Conservation (phyloP, 352 stramenopile genomes). For the Pythium myriotylum region DNA sequence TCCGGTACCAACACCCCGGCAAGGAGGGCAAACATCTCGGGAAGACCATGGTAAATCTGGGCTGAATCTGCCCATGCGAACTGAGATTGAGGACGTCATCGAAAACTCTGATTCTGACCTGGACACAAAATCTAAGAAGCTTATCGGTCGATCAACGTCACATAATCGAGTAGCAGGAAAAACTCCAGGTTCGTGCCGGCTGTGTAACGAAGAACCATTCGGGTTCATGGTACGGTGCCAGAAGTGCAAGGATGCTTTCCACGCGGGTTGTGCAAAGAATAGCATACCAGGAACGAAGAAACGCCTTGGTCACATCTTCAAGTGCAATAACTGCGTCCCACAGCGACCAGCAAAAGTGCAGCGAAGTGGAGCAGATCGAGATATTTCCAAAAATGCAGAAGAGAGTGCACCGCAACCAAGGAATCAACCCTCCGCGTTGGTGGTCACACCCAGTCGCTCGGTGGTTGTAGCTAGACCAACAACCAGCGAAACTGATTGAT, state of each 20-base stretch:
- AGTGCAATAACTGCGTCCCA: slow-evolving; percentile 31
- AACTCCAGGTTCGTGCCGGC: slow-evolving; percentile 15
- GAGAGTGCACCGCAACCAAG: neutral
- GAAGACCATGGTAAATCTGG: no score
- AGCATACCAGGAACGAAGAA: slow-evolving; percentile 27
- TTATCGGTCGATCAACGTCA: neutral
- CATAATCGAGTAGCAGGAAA: neutral
- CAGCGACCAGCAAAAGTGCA: slow-evolving; percentile 34
- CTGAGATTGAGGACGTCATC: neutral
- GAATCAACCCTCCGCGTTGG: neutral
- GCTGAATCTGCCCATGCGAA: no score
- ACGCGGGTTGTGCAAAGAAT: slow-evolving; percentile 47
- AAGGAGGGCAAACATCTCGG: neutral
- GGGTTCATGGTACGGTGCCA: slow-evolving; percentile 62
- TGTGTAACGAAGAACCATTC: slow-evolving; percentile 47
- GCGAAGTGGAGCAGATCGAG: neutral
- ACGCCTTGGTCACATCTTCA: slow-evolving; percentile 34
- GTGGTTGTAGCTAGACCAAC: neutral
- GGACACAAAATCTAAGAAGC: slow-evolving; percentile 10
- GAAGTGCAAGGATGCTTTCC: slow-evolving; percentile 52
- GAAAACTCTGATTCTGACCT: slow-evolving; percentile 9
- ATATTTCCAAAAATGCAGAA: neutral
- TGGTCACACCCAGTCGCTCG: neutral
- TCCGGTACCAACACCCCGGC: neutral
- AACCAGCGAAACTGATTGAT: neutral